A percentile compares a stretch with the other conserved stretches of the same genome.
phyloP scores from a whole-genome alignment of 148 eudicot species.

The Chenopodium album region DNA sequence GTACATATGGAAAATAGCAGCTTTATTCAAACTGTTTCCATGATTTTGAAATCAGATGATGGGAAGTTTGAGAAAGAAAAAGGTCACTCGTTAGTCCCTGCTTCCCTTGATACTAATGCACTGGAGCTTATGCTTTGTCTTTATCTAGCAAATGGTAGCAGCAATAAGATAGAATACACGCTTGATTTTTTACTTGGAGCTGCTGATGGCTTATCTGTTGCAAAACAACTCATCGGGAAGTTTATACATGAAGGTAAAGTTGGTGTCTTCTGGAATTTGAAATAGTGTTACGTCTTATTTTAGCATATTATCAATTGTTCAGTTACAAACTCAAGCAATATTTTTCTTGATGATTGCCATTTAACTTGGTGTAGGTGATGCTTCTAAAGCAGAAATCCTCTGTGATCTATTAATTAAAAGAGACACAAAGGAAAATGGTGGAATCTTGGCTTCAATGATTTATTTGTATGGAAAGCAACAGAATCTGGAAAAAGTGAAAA shows the following conservation, averaged over 20 bases:
- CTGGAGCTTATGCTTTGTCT: conserved; percentile 59
- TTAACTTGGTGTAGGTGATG: conserved; percentile 43
- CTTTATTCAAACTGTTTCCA: conserved; percentile 44
- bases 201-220: conserved; percentile 54
- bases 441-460: conserved; percentile 59
- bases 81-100: conserved; percentile 33
- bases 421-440: conserved; percentile 46
- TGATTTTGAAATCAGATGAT: conserved; percentile 33
- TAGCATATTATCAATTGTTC: neutral
- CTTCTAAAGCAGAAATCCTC: conserved; percentile 49
- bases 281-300: neutral
- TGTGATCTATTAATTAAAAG: conserved; percentile 49
- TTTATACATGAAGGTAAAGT: conserved; percentile 54
- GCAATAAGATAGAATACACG: conserved; percentile 37
- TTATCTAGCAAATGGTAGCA: conserved; percentile 43
- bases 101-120: conserved; percentile 40
- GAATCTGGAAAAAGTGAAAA: conserved; percentile 44
- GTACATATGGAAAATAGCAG: conserved; percentile 38
- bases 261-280: neutral
- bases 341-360: neutral
- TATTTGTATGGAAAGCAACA: conserved; percentile 59
- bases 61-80: conserved; percentile 28
- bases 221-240: conserved; percentile 55
- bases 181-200: conserved; percentile 50
- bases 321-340: neutral